Evolutionary conservation across 805 yeast genomes (phyloP), one percentile per base, ranked within the genome.

Genomic region (Priceomyces carsonii): DNA sequence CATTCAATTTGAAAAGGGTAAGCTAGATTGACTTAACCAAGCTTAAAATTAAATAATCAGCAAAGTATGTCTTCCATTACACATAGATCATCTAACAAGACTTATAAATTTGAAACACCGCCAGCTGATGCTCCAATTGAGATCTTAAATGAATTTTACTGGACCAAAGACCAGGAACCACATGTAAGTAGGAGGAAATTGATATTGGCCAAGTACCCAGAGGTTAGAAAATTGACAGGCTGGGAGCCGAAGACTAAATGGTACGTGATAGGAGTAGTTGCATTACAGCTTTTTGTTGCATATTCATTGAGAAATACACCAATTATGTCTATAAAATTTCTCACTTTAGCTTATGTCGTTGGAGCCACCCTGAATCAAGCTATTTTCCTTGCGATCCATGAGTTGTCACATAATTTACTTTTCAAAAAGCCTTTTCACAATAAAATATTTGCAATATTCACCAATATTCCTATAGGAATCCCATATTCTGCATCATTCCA

Each of bases 311-410:
- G 84, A 38, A 57, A 82, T 49, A 71, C 80, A 2, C 54, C 72
- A 17, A 71, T 82, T 17, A 60, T 75, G 27, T 57, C 72, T 18
- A 69, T 70, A 65, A 67, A 69, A 45, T 85, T 83, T 52, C 58
- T 85, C 50, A 45, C 71, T 1, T 53, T 77, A 8, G 91, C 95
- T 4, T 89, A 89, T 50, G 61, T 83, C 14, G 68, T 89, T 34
- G 97, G 96, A 2, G 96, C 93, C 10, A 85, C 95, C 6, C 75
- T 85, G 36, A 82, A 80, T 55, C 95, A 90, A 54, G 89, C 90
- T 51, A 61, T 85, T 26, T 89, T 88, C 54, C 67, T 89, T 43
- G 91, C 95, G 18, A 87, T 89, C 47, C 97, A 89, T 61, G 97
- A 89, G 57, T 68, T 88, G 34, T 78, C 83, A 23, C 97, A 89